Evolutionary conservation across 1,284 basidiomycete species (phyloP), one percentile per base, ranked within the genome.

Genomic region (Mycosarcoma maydis): DNA sequence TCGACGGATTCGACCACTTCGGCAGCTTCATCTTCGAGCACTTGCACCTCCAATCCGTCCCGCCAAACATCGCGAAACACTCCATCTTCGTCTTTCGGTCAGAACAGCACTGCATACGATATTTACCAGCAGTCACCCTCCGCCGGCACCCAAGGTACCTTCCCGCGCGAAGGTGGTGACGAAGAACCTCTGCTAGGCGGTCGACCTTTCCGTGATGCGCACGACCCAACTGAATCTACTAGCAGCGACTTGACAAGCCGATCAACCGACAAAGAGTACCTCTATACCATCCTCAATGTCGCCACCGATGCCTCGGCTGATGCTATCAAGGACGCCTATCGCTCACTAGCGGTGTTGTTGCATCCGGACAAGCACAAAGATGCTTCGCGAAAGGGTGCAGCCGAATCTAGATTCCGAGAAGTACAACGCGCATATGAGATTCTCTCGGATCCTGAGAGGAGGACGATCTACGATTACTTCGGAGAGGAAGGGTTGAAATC

Each of bases 311-410:
- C 90, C 0, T 86, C 88, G 2, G 85, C 87, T 45, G 83, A 84
- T 50, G 88, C 90, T 72, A 88, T 92, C 66, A 86, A 89, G 46
- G 90, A 92, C 57, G 86, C 88, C 40, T 89, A 91, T 78, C 85
- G 86, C 44, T 82, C 87, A 10, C 81, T 92, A 23, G 91, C 90
- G 1, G 78, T 92, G n/a, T 82, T 89, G n/a, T 90, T 91, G 56
- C 91, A 92, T 73, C 91, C 91, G 3, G 91, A 93, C 85, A 92
- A 90, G 76, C 90, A 92, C 65, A 85, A 83, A n/a, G 86, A 87
- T 72, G 85, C 87, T 47, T 76, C 82, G 5, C 83, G 85, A 56
- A 89, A 87, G 78, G 85, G 83, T 32, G 85, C 86, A 1, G 90
- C 91, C 3, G 86, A 87, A 23, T 84, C 86, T 40, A 85, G 86